A percentile compares a stretch with the other conserved stretches of the same genome.
Conservation (phyloP, 805 yeast genomes). For the Ogataea saltuana region DNA sequence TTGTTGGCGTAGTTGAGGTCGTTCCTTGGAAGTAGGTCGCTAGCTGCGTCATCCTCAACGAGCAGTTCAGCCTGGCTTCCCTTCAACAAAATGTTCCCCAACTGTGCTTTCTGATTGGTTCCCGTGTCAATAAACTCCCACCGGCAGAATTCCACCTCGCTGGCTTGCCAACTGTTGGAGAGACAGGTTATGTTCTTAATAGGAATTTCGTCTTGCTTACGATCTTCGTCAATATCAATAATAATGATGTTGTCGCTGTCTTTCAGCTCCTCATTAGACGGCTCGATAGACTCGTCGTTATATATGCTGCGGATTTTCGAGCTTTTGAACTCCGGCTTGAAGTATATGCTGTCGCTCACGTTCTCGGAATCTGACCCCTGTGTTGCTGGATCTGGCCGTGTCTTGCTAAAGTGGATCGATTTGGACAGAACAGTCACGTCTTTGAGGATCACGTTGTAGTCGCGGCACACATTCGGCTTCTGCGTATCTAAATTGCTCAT, state of each 20-base stretch:
- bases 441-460: constrained; percentile 14
- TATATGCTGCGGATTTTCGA: constrained; percentile 9
- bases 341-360: not conserved
- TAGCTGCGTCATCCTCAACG: constrained; percentile 18
- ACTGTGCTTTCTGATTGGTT: constrained; percentile 3
- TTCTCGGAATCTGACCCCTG: not conserved
- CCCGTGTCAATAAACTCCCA: constrained; percentile 23
- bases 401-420: constrained; percentile 9
- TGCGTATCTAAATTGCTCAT: no score
- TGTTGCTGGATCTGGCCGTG: not conserved
- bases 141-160: constrained; percentile 2
- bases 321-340: constrained; percentile 6
- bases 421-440: constrained; percentile 15
- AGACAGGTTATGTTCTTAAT: constrained; percentile 15
- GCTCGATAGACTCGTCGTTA: constrained; percentile 17
- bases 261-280: constrained; percentile 5
- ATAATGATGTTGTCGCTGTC: constrained; percentile 11
- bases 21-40: constrained; percentile 25
- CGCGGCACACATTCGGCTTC: not conserved
- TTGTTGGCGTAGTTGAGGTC: constrained; percentile 25
- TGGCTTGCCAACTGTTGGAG: constrained; percentile 19
- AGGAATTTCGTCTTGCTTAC: not conserved
- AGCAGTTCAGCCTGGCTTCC: constrained; percentile 29
- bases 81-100: constrained; percentile 15
- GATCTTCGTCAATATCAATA: constrained; percentile 12